Base-by-base conservation (phyloP, 2,329 filamentous ascomycete genomes). In the Hypoxylon sp. region DNA sequence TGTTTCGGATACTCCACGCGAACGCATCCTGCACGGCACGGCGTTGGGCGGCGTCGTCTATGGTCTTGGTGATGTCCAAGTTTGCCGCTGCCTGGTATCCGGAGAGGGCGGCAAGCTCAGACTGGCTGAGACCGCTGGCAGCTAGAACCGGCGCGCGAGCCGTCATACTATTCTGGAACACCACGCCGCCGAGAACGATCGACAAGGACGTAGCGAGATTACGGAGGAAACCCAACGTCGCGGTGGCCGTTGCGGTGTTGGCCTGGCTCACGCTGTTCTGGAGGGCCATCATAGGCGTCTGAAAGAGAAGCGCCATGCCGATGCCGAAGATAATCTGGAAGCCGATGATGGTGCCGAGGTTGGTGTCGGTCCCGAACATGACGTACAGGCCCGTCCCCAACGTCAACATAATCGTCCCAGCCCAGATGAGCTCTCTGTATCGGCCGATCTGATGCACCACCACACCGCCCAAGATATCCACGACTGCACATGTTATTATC, bases 201-300 rank as follows among this genome's bases (percentile, higher is more conserved):
- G 80, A 80, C n/a, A 84, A 76, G 5, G 82, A 78, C 1, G 80
- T 80, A 1, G 81, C 79, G 22, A 85, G 67, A 61, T 82, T 81
- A 47, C 83, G 79, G 34, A 83, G 71, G 70, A 85, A 85, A 10
- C 77, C 75, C 63, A 85, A 82, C 6, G 83, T 81, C 0, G 82
- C 78, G 1, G 82, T 85, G 17, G 81, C 83, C 6, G 81, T 79
- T 13, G 82, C 82, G 62, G 84, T 82, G 59, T 86, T 84, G 6
- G 78, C 72, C 3, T 81, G 81, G 17, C 78, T 79, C 58, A 87
- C 81, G 22, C 80, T 81, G 24, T 81, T 79, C 44, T 80, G 78
- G 5, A 78, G 73, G 11, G 77, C 77, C 13, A 79, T 75, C 66
- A 80, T 78, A 1, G 79, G 79, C 1, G 79, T 72, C 59, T 82